phyloP scores from a whole-genome alignment of 768 basidiomycete species.

The Lyophyllum semitale region DNA sequence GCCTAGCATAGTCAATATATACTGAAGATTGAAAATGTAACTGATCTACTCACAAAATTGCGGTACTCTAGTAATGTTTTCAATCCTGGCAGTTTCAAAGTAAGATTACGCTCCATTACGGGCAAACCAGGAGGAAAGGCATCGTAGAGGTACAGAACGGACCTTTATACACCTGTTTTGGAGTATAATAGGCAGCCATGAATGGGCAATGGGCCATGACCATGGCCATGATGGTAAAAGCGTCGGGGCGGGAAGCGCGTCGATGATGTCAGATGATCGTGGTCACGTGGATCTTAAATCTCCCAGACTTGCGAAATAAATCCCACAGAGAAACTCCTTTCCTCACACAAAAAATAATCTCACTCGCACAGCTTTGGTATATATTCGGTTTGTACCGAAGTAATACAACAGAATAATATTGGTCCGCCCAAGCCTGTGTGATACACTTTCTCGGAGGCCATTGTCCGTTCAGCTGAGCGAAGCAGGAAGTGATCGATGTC shows the following conservation, averaged over 20 bases:
- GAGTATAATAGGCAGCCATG: neutral
- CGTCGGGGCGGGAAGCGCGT: conserved; percentile 1
- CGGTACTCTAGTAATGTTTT: neutral
- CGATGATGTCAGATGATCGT: neutral
- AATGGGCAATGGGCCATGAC: neutral
- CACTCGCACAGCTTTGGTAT: neutral
- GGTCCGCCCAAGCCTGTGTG: too few species aligned
- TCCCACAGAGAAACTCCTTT: neutral
- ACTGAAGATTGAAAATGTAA: too few species aligned
- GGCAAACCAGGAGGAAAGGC: neutral
- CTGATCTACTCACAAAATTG: neutral
- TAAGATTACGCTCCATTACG: neutral
- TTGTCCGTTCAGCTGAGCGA: too few species aligned
- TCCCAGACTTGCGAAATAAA: neutral
- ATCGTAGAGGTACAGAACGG: neutral
- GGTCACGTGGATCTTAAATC: neutral
- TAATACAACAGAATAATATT: too few species aligned
- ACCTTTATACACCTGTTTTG: too few species aligned
- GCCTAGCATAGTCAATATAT: neutral
- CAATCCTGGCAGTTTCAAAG: neutral
- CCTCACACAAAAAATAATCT: neutral
- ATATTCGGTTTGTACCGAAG: too few species aligned
- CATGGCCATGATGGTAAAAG: neutral
- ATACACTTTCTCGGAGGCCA: too few species aligned
- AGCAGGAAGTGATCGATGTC: too few species aligned